phyloP scores from a whole-genome alignment of 2,329 filamentous ascomycete genomes.

The Stachybotrys echinatus region DNA sequence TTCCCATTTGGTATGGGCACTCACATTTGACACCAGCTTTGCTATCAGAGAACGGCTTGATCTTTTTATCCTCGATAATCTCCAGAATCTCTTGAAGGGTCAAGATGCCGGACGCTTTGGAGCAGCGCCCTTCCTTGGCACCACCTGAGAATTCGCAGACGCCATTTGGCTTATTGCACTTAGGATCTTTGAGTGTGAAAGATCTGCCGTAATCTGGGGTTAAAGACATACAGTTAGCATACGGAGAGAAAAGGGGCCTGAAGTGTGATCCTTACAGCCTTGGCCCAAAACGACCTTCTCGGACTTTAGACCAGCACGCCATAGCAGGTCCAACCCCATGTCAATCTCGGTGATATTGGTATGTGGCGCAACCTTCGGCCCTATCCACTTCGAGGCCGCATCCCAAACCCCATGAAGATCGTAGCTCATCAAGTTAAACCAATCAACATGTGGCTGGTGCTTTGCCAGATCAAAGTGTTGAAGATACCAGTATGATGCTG shows the following conservation, averaged over 20 bases:
- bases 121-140: constrained; percentile 7
- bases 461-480: constrained; percentile 3
- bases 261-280: constrained; percentile 12
- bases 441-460: constrained; percentile 16
- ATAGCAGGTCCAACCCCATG: constrained; percentile 14
- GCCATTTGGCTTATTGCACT: constrained; percentile 9
- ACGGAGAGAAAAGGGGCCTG: neutral
- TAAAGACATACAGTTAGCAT: neutral
- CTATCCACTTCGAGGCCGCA: constrained; percentile 7
- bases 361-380: constrained; percentile 16
- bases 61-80: constrained; percentile 10
- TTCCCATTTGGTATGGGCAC: neutral
- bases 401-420: constrained; percentile 32
- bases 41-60: neutral
- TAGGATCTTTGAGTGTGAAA: constrained; percentile 9
- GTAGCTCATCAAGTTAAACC: constrained; percentile 34
- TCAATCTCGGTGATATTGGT: constrained; percentile 27
- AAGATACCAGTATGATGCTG: constrained; percentile 17
- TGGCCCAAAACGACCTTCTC: constrained; percentile 19
- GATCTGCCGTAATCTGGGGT: constrained; percentile 18
- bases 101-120: constrained; percentile 2
- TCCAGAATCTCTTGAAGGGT: constrained; percentile 1
- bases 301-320: constrained; percentile 18
- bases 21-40: constrained; percentile 1
- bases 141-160: constrained; percentile 8